Conservation (phyloP, 2,329 filamentous ascomycete species). For the Emergomyces africanus region DNA sequence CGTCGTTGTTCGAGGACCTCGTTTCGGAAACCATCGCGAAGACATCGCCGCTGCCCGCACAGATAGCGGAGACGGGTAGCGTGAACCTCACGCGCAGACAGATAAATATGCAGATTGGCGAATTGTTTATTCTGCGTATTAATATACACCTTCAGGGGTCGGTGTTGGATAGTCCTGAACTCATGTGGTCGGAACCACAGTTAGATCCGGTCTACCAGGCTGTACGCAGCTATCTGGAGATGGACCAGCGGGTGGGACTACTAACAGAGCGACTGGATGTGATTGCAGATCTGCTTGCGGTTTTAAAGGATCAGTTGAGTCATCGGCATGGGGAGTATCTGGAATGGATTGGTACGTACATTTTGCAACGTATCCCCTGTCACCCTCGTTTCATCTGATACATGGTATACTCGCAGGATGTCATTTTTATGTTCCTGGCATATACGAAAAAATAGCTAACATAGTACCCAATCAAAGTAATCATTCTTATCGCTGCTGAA, state of each 20-base stretch:
- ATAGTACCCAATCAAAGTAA: conserved; percentile 45
- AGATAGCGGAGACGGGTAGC: conserved; percentile 85
- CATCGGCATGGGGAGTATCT: conserved; percentile 83
- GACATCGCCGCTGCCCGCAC: conserved; percentile 82
- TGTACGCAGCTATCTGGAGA: conserved; percentile 89
- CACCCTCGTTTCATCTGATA: not conserved
- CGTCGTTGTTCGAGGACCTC: conserved; percentile 89
- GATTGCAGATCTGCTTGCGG: conserved; percentile 82
- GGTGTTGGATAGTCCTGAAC: conserved; percentile 88
- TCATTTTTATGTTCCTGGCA: not conserved
- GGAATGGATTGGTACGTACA: conserved; percentile 74
- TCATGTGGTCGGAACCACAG: conserved; percentile 98
- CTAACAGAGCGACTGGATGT: conserved; percentile 85
- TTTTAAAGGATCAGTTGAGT: conserved; percentile 89
- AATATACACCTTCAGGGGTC: conserved; percentile 97
- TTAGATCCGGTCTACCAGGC: conserved; percentile 94
- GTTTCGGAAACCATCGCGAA: conserved; percentile 87
- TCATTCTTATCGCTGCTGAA: conserved; percentile 88
- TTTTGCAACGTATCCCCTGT: not conserved
- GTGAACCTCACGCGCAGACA: conserved; percentile 76
- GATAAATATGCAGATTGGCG: conserved; percentile 99
- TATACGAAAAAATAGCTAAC: not conserved
- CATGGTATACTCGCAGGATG: not conserved
- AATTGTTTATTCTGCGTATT: conserved; percentile 93
- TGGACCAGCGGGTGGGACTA: conserved; percentile 86